These are phyloP conservation scores for Psilocybe subaeruginosa DNA, from an alignment of 768 basidiomycete species.

Conservation along the genomic window DNA sequence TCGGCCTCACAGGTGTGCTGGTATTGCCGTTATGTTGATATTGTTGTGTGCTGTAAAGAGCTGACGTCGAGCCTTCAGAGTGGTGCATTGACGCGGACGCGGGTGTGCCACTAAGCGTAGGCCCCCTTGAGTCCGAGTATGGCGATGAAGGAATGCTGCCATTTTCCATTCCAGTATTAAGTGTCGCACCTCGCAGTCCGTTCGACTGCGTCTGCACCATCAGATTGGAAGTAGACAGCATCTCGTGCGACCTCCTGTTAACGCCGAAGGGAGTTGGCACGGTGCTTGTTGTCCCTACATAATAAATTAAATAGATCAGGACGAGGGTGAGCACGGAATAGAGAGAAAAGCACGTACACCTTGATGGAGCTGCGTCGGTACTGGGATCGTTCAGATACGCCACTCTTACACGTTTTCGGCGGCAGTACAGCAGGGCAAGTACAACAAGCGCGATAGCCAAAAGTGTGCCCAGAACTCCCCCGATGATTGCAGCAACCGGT, in stretches of 20 bases:
- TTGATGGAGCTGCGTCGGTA: background rate
- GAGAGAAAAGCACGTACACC: background rate
- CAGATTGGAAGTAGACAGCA: background rate
- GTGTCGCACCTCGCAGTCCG: too few relatives aligned
- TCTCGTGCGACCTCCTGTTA: background rate
- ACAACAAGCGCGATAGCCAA: background rate
- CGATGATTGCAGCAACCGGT: background rate
- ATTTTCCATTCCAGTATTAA: background rate
- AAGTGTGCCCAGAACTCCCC: background rate
- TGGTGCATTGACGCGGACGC: background rate
- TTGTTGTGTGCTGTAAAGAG: too few relatives aligned
- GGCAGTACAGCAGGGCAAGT: background rate
- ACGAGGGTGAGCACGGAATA: background rate
- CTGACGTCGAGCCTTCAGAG: background rate
- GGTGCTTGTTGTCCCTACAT: background rate
- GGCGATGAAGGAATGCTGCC: background rate
- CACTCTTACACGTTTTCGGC: background rate
- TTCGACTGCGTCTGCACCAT: background rate
- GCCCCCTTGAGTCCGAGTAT: too few relatives aligned
- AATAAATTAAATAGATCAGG: background rate
- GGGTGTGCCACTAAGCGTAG: background rate
- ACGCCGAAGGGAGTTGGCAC: constrained; percentile 1
- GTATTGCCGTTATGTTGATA: background rate
- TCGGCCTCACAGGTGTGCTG: background rate
- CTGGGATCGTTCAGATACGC: background rate